Base-by-base conservation (phyloP, 352 stramenopile species). In the Plasmopara muralis region DNA sequence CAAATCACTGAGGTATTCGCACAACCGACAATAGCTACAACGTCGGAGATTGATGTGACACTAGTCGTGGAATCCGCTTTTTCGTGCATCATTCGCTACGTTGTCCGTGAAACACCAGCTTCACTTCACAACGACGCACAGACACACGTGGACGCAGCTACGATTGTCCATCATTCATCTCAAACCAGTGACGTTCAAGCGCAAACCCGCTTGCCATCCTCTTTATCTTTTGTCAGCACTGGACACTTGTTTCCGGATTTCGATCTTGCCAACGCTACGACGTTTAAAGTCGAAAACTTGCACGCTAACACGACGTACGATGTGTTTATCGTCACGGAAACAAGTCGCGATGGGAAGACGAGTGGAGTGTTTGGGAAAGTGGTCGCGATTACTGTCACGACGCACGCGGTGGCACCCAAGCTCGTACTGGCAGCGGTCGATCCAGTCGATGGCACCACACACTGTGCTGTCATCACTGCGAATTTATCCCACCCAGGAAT, bases 401-500 rank as follows among this genome's bases (percentile, higher is more conserved):
- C 78, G 0, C 72, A 86, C 41, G 73, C 79, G 9, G 15, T 60
- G 0, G 79, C 83, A 0, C 80, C 83, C 0, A 77, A 65, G 37
- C 84, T 93, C 40, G 52, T 88, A 15, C 72, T 85, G 29, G 74
- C 74, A 7, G 72, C 63, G 2, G 75, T 74, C 3, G 65, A 70
- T 43, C 68, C 83, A 6, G 49, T 62, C 0, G 47, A 63, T 6
- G 66, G 70, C 12, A 74, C 59, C 18, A 87, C 64, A 0, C 70
- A 90, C 48, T 74, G 65, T 16, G 68, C 89, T 5, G 44, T 82
- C 1, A 53, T 89, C 15, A 73, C 67, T 6, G 68, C 66, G 10
- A 93, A 93, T 47, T 38, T 89, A 10, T 85, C 83, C 14, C 51
- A 72, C 1, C 77, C 83, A 5, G 83, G 80, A 0, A 61, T 79